Conservation (phyloP, 495 filamentous ascomycete genomes). For the Aspergillus incahuasiensis region DNA sequence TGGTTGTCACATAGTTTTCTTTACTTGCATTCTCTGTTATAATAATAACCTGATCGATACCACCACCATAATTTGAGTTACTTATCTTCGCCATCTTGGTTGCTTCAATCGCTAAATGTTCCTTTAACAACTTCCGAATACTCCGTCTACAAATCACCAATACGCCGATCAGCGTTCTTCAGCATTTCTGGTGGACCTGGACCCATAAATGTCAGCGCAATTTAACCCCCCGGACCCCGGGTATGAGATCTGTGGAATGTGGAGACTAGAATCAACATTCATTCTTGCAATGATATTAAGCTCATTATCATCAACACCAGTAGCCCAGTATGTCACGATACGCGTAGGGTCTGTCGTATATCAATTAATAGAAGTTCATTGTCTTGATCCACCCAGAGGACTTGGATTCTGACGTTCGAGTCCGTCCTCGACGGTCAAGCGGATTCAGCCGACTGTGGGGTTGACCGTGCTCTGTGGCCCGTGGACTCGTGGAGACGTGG, state of each 20-base stretch:
- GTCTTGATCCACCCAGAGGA: too few species aligned
- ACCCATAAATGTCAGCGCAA: not conserved
- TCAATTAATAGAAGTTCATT: too few species aligned
- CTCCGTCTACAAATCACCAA: not conserved
- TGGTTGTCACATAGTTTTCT: constrained; percentile 12
- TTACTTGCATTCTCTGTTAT: constrained; percentile 5
- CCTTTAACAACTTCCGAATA: too few species aligned
- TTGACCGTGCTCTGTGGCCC: not conserved
- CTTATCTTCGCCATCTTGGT: not conserved
- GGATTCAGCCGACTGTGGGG: not conserved
- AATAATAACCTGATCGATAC: constrained; percentile 2
- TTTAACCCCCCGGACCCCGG: not conserved
- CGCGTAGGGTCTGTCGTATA: too few species aligned
- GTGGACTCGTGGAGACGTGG: not conserved
- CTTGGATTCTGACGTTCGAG: too few species aligned
- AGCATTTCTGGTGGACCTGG: not conserved
- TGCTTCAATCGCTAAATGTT: too few species aligned
- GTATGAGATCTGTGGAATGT: not conserved
- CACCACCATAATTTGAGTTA: not conserved
- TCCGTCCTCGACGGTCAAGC: too few species aligned
- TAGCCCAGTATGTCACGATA: too few species aligned
- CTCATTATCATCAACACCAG: not conserved
- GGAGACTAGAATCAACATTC: not conserved
- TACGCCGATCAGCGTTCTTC: not conserved
- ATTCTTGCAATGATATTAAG: not conserved